Evolutionary conservation across 2,329 filamentous ascomycete genomes (phyloP).

Genomic region (Elsinoe necatrix): DNA sequence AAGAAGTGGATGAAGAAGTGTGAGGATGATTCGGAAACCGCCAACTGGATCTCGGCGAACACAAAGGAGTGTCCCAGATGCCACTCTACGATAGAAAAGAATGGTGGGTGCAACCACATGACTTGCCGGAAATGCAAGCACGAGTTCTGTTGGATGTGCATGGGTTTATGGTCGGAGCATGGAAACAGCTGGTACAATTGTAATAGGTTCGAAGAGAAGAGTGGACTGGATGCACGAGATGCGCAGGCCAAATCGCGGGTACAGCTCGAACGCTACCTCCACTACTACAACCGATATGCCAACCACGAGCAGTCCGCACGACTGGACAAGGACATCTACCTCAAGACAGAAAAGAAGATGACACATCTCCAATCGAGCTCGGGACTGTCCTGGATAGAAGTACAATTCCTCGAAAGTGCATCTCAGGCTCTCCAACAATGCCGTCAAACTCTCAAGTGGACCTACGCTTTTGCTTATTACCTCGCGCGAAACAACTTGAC

Average conservation of each 20-base stretch:
- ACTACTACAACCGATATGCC: constrained; percentile 98
- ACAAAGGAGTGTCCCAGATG: constrained; percentile 98
- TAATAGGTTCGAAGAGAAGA: constrained; percentile 95
- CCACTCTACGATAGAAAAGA: constrained; percentile 97
- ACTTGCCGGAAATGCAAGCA: constrained; percentile 92
- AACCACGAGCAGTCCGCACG: constrained; percentile 98
- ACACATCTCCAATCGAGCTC: constrained; percentile 86
- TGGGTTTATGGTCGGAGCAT: constrained; percentile 97
- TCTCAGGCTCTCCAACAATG: constrained; percentile 92
- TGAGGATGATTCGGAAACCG: constrained; percentile 94
- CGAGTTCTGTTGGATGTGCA: constrained; percentile 99
- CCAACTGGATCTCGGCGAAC: constrained; percentile 98
- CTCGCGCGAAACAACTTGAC: constrained; percentile 92
- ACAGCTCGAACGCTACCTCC: constrained; percentile 88
- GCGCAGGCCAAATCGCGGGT: constrained; percentile 85
- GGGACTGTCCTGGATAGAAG: constrained; percentile 97
- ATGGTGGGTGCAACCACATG: constrained; percentile 97
- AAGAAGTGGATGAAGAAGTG: constrained; percentile 98
- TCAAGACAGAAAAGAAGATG: constrained; percentile 99
- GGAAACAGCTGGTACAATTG: constrained; percentile 99
- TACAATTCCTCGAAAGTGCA: constrained; percentile 89
- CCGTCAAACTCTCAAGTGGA: constrained; percentile 98
- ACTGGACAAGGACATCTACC: constrained; percentile 88
- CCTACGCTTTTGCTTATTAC: constrained; percentile 97
- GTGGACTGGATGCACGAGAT: constrained; percentile 78